phyloP scores from a whole-genome alignment of 2,329 filamentous ascomycete genomes.

The Pyricularia grisea region DNA sequence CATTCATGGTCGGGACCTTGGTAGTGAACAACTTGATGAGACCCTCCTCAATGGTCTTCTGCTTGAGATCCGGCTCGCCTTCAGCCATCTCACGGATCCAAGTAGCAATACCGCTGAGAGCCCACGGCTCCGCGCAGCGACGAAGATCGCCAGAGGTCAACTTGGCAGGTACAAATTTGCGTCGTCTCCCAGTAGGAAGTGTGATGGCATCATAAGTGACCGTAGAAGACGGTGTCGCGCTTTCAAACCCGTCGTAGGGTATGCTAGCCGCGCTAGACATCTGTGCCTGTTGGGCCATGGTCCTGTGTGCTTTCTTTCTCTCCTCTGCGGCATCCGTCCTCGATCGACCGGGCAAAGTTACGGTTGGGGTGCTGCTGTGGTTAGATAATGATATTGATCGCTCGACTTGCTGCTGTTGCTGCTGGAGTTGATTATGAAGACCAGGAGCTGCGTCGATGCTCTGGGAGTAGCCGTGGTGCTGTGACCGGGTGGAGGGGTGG shows the following conservation, averaged over 20 bases:
- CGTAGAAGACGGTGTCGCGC: constrained; percentile 35
- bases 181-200: constrained; percentile 61
- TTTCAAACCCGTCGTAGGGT: constrained; percentile 48
- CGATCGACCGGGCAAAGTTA: constrained; percentile 77
- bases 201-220: constrained; percentile 75
- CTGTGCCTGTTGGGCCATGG: constrained; percentile 46
- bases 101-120: constrained; percentile 72
- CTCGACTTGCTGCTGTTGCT: constrained; percentile 37
- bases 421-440: constrained; percentile 35
- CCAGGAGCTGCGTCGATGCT: constrained; percentile 31
- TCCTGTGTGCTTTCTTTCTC: constrained; percentile 35
- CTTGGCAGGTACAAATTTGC: constrained; percentile 80
- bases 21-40: constrained; percentile 82
- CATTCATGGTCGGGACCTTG: constrained; percentile 98
- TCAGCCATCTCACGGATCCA: constrained; percentile 90
- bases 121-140: constrained; percentile 85
- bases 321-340: constrained; percentile 86
- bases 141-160: constrained; percentile 72
- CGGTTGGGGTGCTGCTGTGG: constrained; percentile 69
- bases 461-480: constrained; percentile 38
- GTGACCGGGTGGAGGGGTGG: constrained; percentile 34
- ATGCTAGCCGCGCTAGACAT: constrained; percentile 33
- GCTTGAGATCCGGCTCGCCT: constrained; percentile 78
- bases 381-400: constrained; percentile 76
- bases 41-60: constrained; percentile 77